Evolutionary conservation across 176 grass and related monocot species (phyloP), one percentile per base, ranked within the genome.

Genomic region (Thalia dealbata): DNA sequence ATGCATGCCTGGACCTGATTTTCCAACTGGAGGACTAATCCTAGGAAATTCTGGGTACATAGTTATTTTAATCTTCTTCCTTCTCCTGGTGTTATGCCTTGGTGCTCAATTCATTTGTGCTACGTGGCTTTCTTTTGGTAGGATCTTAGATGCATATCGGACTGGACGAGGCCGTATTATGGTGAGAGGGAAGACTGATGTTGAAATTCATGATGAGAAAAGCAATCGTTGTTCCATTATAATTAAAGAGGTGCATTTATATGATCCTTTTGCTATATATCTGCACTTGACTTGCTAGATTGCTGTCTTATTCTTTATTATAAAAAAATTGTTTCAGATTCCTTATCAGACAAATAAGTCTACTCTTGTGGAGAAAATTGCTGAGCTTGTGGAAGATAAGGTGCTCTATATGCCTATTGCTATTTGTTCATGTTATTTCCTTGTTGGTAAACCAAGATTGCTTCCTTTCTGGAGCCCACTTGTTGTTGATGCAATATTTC

Each of bases 271-370:
- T 78, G 0, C 11, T 45, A 60, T 28, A 44, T 30, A 42, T 74
- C 18, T 42, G 14, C 42, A 52, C 13, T 32, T 71, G 28, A 30
- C 41, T 14, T 19, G 7, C 35, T 79, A 61, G 28, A 50, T 72
- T 52, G 1, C 32, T 51, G 24, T 71, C 28, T 76, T 24, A 70
- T 72, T 67, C 67, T 67, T 76, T 24, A 65, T 75, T 61, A 67
- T 67, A 38, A 38, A 38, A 38, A 38, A 38, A 2, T 84, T 73
- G 14, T 42, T 59, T 61, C 85, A 97, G 93, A 63, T 97, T 69
- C 93, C 93, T n/a, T 97, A 97, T 52, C 93, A 97, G 61, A 84
- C 85, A 24, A 97, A 97, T 72, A 97, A 97, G 86, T 78, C 93
- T 26, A 75, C 89, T 70, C 87, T 97, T 27, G 93, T 97, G 51